Evolutionary conservation across 495 filamentous ascomycete genomes (phyloP).

Genomic region (Massariosphaeria phaeospora): DNA sequence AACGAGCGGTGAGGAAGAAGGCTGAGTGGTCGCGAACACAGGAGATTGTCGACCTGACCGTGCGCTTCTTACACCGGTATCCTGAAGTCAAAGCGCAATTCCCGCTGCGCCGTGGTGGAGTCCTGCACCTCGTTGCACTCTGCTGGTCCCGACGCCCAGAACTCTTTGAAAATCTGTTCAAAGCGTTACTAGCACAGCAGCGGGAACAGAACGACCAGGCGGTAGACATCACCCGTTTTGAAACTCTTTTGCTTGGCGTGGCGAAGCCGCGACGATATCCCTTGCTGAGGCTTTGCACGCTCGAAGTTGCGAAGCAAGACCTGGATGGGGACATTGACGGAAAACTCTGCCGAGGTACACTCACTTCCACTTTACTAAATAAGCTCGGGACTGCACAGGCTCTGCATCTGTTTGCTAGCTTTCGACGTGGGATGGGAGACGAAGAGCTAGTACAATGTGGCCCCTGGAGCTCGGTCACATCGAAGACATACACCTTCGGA

Average conservation of each 20-base stretch:
- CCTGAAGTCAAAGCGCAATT: background rate
- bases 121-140: constrained; percentile 4
- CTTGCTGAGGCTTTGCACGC: constrained; percentile 10
- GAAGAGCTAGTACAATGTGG: background rate
- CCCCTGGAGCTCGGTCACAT: background rate
- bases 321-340: constrained; percentile 31
- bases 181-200: background rate
- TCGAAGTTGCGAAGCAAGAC: background rate
- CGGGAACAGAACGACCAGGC: background rate
- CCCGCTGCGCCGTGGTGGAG: background rate
- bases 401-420: constrained; percentile 10
- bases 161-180: constrained; percentile 7
- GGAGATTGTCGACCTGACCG: constrained; percentile 15
- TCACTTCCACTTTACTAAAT: background rate
- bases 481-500: background rate
- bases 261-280: constrained; percentile 1
- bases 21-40: background rate
- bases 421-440: constrained; percentile 3
- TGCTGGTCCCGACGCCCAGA: constrained; percentile 16
- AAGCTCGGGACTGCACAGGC: constrained; percentile 3
- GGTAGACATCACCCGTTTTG: background rate
- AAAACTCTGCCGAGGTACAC: constrained; percentile 14
- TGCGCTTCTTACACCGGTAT: constrained; percentile 6
- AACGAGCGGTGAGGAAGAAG: constrained; percentile 11
- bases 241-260: background rate